phyloP scores from a whole-genome alignment of 2,329 filamentous ascomycete genomes.

The Sarocladiaceae sp. region DNA sequence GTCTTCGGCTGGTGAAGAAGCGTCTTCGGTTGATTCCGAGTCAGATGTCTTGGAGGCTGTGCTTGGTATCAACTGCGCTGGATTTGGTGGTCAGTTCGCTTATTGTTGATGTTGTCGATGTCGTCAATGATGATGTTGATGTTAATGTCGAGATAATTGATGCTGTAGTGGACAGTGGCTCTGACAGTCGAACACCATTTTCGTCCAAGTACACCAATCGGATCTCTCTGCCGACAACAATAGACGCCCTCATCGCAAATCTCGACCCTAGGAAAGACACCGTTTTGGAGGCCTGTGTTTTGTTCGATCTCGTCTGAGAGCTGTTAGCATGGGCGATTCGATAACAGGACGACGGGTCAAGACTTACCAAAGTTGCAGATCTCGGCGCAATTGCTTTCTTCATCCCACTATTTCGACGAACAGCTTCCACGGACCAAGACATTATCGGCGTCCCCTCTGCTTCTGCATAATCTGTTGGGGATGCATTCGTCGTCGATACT shows the following conservation, averaged over 20 bases:
- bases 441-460: neutral
- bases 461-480: constrained; percentile 1
- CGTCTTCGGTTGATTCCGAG: neutral
- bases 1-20: neutral
- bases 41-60: too few relatives aligned
- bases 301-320: neutral
- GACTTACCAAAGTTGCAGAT: constrained; percentile 4
- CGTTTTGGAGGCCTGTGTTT: neutral
- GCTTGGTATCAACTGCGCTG: too few relatives aligned
- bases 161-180: neutral
- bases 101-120: too few relatives aligned
- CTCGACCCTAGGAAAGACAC: neutral
- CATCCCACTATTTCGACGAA: neutral
- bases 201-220: constrained; percentile 3
- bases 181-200: constrained; percentile 1
- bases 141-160: too few relatives aligned
- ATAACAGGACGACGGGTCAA: neutral
- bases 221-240: constrained; percentile 2
- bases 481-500: constrained; percentile 2
- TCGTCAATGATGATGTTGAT: too few relatives aligned
- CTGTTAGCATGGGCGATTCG: neutral
- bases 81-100: too few relatives aligned
- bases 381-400: neutral
- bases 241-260: constrained; percentile 3
- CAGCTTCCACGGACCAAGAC: neutral